Percentiles rank a stretch among this genome's conserved stretches.
Evolutionary conservation across 1,284 basidiomycete species (phyloP).

Genomic region (Somion occarium): DNA sequence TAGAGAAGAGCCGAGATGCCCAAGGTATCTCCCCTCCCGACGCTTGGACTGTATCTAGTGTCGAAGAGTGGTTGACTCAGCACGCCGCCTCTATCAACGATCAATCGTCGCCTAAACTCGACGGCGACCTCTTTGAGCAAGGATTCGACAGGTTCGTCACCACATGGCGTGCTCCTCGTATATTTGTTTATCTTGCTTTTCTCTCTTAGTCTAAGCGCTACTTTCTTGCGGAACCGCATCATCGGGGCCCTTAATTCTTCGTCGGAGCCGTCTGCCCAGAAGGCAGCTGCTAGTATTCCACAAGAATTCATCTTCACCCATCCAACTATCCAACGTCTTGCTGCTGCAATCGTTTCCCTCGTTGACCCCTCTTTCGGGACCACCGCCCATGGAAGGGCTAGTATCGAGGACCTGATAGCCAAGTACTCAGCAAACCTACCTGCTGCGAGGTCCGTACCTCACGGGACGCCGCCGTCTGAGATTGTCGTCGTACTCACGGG

Average conservation of each 20-base stretch:
- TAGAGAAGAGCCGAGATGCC: slow-evolving; percentile 18
- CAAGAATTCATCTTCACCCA: slow-evolving; percentile 12
- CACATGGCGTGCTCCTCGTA: too few species aligned
- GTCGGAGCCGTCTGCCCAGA: slow-evolving; percentile 1
- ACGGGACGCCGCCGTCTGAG: not conserved
- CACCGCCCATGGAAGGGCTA: slow-evolving; percentile 1
- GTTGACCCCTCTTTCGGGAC: not conserved
- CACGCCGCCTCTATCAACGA: slow-evolving; percentile 1
- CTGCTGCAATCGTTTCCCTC: slow-evolving; percentile 5
- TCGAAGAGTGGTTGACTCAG: not conserved
- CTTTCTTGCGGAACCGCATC: slow-evolving; percentile 30
- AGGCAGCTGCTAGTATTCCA: slow-evolving; percentile 4
- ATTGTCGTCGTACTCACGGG: slow-evolving; percentile 15
- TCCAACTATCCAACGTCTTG: slow-evolving; percentile 12
- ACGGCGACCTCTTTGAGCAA: slow-evolving; percentile 3
- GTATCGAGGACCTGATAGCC: slow-evolving; percentile 5
- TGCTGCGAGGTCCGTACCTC: not conserved
- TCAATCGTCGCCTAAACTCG: not conserved
- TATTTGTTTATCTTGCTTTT: not conserved
- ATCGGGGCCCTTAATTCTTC: slow-evolving; percentile 20
- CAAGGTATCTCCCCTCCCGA: slow-evolving; percentile 18
- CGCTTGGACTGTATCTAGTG: slow-evolving; percentile 18
- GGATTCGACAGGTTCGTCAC: slow-evolving; percentile 7
- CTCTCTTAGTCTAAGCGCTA: slow-evolving; percentile 27
- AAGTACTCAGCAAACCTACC: slow-evolving; percentile 11